Conservation (phyloP, 2,329 filamentous ascomycete species). For the Colletotrichum eremochloae region DNA sequence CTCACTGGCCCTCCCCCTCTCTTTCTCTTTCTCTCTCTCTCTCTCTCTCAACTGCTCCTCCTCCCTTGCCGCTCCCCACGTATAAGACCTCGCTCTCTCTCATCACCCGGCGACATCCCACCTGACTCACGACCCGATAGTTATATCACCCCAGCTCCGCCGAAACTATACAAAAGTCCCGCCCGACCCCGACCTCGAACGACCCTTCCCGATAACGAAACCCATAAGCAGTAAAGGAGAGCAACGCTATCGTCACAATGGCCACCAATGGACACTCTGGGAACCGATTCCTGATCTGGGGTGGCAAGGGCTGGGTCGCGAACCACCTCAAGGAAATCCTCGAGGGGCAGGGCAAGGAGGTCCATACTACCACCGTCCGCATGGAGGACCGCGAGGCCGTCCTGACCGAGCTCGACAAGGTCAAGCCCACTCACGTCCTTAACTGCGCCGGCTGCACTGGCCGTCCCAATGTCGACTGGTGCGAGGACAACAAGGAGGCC, state of each 20-base stretch:
- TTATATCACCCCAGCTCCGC: constrained; percentile 23
- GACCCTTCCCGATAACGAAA: constrained; percentile 23
- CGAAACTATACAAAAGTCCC: constrained; percentile 10
- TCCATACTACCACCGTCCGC: constrained; percentile 71
- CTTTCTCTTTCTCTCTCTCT: not conserved
- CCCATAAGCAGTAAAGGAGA: not conserved
- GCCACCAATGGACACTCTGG: constrained; percentile 48
- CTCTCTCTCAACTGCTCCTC: constrained; percentile 4
- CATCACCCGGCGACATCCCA: not conserved
- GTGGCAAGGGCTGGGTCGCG: constrained; percentile 73
- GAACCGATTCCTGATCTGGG: constrained; percentile 73
- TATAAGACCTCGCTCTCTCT: constrained; percentile 27
- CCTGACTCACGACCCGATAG: constrained; percentile 6
- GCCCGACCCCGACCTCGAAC: constrained; percentile 14
- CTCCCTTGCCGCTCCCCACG: constrained; percentile 31
- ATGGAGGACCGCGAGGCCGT: constrained; percentile 75
- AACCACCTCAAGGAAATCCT: constrained; percentile 72
- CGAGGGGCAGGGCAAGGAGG: constrained; percentile 70
- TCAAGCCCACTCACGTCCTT: constrained; percentile 75
- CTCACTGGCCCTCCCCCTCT: not conserved
- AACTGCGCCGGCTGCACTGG: constrained; percentile 77
- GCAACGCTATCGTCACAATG: constrained; percentile 43
- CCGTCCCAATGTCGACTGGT: constrained; percentile 78
- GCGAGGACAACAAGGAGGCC: constrained; percentile 76
- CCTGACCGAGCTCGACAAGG: constrained; percentile 65